phyloP scores from a whole-genome alignment of 805 yeast genomes.

The Cyberlindnera amylophila region DNA sequence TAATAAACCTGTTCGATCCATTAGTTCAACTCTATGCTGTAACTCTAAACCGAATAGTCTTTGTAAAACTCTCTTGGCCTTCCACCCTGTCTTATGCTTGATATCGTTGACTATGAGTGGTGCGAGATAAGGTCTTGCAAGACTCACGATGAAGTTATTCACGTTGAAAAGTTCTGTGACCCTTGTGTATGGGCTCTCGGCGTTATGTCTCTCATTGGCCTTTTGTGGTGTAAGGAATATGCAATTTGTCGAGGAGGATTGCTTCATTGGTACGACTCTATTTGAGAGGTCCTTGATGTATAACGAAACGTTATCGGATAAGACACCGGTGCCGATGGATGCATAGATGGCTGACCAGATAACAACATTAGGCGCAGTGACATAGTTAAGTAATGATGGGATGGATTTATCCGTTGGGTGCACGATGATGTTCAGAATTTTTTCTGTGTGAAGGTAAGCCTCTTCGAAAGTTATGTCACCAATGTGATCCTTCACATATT shows the following conservation, averaged over 20 bases:
- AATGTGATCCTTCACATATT: constrained; percentile 68
- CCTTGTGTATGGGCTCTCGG: constrained; percentile 74
- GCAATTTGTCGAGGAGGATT: constrained; percentile 32
- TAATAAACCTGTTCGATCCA: constrained; percentile 74
- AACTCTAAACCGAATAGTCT: constrained; percentile 58
- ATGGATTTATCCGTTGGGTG: constrained; percentile 72
- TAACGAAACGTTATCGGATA: constrained; percentile 50
- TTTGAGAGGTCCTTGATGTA: constrained; percentile 62
- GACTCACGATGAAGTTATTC: constrained; percentile 84
- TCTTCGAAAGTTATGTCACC: constrained; percentile 92
- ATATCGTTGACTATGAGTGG: constrained; percentile 83
- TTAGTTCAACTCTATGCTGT: constrained; percentile 76
- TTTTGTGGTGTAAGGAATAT: constrained; percentile 43
- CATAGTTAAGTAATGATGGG: constrained; percentile 76
- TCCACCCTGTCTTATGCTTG: constrained; percentile 55
- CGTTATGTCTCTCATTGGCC: constrained; percentile 39
- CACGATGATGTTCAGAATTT: constrained; percentile 77
- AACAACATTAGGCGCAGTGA: constrained; percentile 89
- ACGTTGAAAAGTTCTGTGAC: constrained; percentile 92
- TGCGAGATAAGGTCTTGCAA: constrained; percentile 91
- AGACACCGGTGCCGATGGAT: constrained; percentile 69
- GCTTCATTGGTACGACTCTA: constrained; percentile 48
- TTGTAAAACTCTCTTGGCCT: constrained; percentile 34
- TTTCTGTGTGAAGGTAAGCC: constrained; percentile 75
- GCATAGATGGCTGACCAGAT: constrained; percentile 90